These are phyloP conservation scores for Zarea fungicola DNA, from an alignment of 2,329 filamentous ascomycete genomes.

Conservation along the genomic window DNA sequence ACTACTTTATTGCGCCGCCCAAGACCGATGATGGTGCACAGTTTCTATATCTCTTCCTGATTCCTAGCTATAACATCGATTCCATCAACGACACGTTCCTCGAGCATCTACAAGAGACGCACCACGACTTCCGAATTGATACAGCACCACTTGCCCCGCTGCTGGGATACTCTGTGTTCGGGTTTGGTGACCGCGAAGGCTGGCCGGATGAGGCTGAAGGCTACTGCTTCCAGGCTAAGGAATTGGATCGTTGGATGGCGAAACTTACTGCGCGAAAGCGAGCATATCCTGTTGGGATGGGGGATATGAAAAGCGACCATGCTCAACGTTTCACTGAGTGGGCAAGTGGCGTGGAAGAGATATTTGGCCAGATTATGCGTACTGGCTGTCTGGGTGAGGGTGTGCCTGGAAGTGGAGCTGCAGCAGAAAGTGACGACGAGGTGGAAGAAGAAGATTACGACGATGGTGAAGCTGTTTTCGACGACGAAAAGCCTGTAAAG, in stretches of 20 bases:
- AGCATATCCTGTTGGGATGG: constrained; percentile 84
- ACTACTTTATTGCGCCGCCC: constrained; percentile 79
- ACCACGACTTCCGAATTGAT: constrained; percentile 95
- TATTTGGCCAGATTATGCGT: constrained; percentile 58
- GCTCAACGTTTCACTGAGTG: constrained; percentile 67
- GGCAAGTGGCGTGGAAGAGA: constrained; percentile 67
- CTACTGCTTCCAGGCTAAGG: constrained; percentile 87
- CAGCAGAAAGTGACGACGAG: constrained; percentile 80
- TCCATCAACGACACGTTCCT: constrained; percentile 85
- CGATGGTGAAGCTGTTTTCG: constrained; percentile 45
- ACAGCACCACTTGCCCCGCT: constrained; percentile 73
- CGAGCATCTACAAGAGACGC: constrained; percentile 82
- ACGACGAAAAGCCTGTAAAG: constrained; percentile 38
- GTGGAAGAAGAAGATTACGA: constrained; percentile 54
- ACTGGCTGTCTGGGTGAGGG: constrained; percentile 57
- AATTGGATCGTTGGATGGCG: constrained; percentile 96
- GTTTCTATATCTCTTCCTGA: constrained; percentile 75
- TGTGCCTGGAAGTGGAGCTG: constrained; percentile 73
- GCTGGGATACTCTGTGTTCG: constrained; percentile 88
- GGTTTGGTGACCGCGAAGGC: constrained; percentile 83
- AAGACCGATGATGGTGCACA: constrained; percentile 52
- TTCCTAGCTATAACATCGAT: constrained; percentile 94
- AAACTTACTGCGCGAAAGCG: constrained; percentile 81
- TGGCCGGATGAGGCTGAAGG: constrained; percentile 90
- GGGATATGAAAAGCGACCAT: constrained; percentile 74